Base-by-base conservation (phyloP, 257 asterid genomes). In the Henckelia pumila region DNA sequence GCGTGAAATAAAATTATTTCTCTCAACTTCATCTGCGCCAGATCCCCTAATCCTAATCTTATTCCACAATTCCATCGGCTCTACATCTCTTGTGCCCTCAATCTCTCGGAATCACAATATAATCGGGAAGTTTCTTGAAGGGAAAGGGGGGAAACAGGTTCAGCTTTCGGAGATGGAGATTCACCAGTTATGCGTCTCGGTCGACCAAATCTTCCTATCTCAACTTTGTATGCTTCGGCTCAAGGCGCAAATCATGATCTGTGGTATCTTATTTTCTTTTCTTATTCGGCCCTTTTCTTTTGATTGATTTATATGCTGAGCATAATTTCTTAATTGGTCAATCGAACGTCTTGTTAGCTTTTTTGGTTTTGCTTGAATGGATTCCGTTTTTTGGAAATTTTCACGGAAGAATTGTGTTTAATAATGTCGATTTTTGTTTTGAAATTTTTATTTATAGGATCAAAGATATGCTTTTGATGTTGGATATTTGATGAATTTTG, bases 101-200 rank as follows among this genome's bases (percentile, higher is more conserved):
- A n/a, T n/a, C n/a, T n/a, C n/a, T n/a, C n/a, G n/a, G n/a, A n/a
- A n/a, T n/a, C n/a, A n/a, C n/a, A n/a, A 91, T 66, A 86, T 91
- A 56, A 85, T 91, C 65, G 37, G 85, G 72, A 81, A 96, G 44
- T 73, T 91, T 3, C 73, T 88, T 71, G 96, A 91, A 71, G 95
- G 96, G n/a, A 91, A 81, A 74, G 91, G 90, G 5, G 95, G 92
- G n/a, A 88, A 88, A 61, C 97, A 91, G 84, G 96, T 86, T 5
- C 88, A 91, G 88, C 84, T 91, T 0, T 91, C 97, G n/a, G 97
- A 91, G 79, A 85, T 83, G 7, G 97, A 91, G 96, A 88, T 91
- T 86, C 93, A 95, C n/a, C 95, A 82, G 83, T 95, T 91, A 67
- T 88, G 96, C 77, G 86, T 85, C 78, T 85, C 82, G 74, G 95